These are phyloP conservation scores for Quercus robur DNA, from an alignment of 306 rosid species.

Conservation along the genomic window DNA sequence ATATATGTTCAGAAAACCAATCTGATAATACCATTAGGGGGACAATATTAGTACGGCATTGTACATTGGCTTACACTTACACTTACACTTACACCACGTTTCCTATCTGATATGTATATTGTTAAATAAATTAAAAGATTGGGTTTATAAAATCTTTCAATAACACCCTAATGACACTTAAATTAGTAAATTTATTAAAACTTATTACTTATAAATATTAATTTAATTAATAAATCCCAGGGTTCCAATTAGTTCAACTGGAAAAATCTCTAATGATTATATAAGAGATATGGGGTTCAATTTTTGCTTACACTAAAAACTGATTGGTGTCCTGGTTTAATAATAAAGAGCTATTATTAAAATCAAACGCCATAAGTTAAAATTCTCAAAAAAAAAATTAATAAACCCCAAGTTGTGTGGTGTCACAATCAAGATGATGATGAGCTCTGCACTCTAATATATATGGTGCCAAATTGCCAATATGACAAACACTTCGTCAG, in stretches of 20 bases:
- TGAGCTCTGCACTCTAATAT: constrained; percentile 22
- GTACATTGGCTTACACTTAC: constrained; percentile 12
- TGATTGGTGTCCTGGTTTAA: too few species aligned
- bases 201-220: neutral
- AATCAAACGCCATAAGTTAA: fast-evolving
- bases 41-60: constrained; percentile 33
- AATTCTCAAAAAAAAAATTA: too few species aligned
- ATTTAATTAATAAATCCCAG: too few species aligned
- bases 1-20: neutral
- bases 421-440: constrained; percentile 40
- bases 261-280: fast-evolving
- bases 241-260: too few species aligned
- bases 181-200: neutral
- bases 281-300: too few species aligned
- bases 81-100: neutral
- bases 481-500: too few species aligned
- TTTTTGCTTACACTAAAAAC: fast-evolving
- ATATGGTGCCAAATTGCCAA: too few species aligned
- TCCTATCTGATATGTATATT: neutral
- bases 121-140: neutral
- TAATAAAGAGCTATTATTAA: fast-evolving
- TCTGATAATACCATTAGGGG: constrained; percentile 29
- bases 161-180: neutral
- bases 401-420: constrained; percentile 3
- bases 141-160: neutral